phyloP scores from a whole-genome alignment of 495 filamentous ascomycete species.

The Penicillium canariense region DNA sequence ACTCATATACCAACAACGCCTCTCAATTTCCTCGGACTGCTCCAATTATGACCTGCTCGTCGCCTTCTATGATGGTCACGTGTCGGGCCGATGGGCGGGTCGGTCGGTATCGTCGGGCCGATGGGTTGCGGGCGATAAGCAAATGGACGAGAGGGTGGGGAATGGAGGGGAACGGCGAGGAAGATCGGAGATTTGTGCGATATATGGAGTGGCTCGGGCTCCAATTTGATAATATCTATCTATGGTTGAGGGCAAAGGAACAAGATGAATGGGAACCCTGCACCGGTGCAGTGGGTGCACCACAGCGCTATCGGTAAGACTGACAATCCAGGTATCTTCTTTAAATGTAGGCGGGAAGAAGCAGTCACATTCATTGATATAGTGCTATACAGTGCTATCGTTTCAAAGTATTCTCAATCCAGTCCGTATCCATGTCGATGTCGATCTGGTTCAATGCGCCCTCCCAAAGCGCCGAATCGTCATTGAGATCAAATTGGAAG shows the following conservation, averaged over 20 bases:
- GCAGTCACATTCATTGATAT: background rate
- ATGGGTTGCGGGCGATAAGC: conserved; percentile 4
- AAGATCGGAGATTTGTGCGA: background rate
- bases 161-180: background rate
- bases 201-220: background rate
- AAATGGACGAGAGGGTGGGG: background rate
- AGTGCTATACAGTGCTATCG: conserved; percentile 11
- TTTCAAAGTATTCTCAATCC: conserved; percentile 38
- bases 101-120: conserved; percentile 26
- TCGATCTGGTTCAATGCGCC: conserved; percentile 37
- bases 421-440: conserved; percentile 43
- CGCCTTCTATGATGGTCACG: conserved; percentile 23
- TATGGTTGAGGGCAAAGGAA: too few species aligned
- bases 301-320: too few species aligned
- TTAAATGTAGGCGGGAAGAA: too few species aligned
- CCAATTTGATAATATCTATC: background rate
- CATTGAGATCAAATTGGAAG: conserved; percentile 37
- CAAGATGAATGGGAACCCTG: too few species aligned
- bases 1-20: conserved; percentile 1
- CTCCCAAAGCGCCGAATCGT: conserved; percentile 40
- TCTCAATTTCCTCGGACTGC: background rate
- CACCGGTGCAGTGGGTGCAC: too few species aligned
- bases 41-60: background rate
- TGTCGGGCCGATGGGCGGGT: conserved; percentile 32
- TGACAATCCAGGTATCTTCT: too few species aligned